Conservation (phyloP, 257 asterid genomes). For the Perilla frutescens region DNA sequence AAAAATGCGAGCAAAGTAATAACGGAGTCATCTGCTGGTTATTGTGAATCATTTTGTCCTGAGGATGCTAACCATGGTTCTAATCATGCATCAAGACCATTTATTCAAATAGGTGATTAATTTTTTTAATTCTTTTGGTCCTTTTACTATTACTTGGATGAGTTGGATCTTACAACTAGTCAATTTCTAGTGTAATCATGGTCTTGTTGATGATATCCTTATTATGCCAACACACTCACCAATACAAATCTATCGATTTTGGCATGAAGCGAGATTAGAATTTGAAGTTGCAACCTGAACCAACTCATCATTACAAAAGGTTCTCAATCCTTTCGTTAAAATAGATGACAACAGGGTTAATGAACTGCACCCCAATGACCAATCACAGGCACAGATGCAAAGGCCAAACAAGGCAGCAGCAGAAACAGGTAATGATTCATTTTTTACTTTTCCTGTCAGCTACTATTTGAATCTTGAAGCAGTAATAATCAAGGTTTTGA, state of each 20-base stretch:
- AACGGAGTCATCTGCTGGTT: background rate
- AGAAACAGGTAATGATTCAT: constrained; percentile 30
- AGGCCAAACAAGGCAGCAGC: constrained; percentile 22
- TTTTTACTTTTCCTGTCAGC: constrained; percentile 9
- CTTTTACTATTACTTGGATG: background rate
- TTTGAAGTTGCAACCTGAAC: background rate
- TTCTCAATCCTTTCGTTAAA: no score
- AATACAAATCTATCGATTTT: background rate
- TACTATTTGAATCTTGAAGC: no score
- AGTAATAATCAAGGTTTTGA: background rate
- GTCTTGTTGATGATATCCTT: background rate
- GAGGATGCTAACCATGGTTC: constrained; percentile 10
- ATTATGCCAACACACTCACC: background rate
- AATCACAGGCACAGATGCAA: no score
- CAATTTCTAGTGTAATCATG: background rate
- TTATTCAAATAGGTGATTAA: constrained; percentile 16
- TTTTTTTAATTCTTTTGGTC: constrained; percentile 12
- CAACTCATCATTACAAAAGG: background rate
- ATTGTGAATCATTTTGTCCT: background rate
- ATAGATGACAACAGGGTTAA: no score
- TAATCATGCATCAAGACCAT: constrained; percentile 15
- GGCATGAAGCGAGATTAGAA: background rate
- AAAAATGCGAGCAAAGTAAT: background rate
- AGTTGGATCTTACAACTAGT: no score
- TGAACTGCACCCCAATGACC: no score